Evolutionary conservation across 2,329 filamentous ascomycete genomes (phyloP), one percentile per base, ranked within the genome.

Genomic region (Pseudogymnoascus sp.): DNA sequence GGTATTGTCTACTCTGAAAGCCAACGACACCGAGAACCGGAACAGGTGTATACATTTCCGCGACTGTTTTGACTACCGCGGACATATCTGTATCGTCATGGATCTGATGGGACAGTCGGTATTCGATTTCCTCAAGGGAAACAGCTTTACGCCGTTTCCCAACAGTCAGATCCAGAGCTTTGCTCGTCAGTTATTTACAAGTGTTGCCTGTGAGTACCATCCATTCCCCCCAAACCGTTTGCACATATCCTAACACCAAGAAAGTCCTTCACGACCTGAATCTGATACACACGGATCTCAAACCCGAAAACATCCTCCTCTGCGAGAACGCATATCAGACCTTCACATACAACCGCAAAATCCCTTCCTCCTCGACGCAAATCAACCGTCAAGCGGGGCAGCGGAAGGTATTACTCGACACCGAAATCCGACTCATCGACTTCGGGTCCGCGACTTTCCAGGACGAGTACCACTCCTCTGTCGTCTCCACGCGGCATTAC

Each of bases 151-250:
- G 16, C 95, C 95, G 0, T 99, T 99, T 72, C 95, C 95, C 11
- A 97, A 96, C 80, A 97, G 93, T 68, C 95, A 99, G 76, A 99
- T 99, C 64, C 95, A 97, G 75, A 93, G 86, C 74, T 97, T 99
- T 80, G 95, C 95, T 59, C 87, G 93, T 60, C 95, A 99, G 74
- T 81, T 99, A 14, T 90, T 99, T 66, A 97, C 93, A n/a, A 97
- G 93, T 72, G 96, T 99, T 72, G 95, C 95, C 64, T 99, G 91
- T 96, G 79, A 82, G 91, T 86, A 50, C 21, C n/a, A 38, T 59
- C 14, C 36, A 60, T 46, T 50, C n/a, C 8, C 38, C n/a, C n/a
- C 11, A 23, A 56, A 44, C 8, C 21, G 61, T 61, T 59, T 8
- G 23, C 40, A 44, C 16, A 63, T 60, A 63, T 72, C 67, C 75